Evolutionary conservation across 129 eudicot genomes (phyloP), one percentile per base, ranked within the genome.

Genomic region (Pulicaria dysenterica): DNA sequence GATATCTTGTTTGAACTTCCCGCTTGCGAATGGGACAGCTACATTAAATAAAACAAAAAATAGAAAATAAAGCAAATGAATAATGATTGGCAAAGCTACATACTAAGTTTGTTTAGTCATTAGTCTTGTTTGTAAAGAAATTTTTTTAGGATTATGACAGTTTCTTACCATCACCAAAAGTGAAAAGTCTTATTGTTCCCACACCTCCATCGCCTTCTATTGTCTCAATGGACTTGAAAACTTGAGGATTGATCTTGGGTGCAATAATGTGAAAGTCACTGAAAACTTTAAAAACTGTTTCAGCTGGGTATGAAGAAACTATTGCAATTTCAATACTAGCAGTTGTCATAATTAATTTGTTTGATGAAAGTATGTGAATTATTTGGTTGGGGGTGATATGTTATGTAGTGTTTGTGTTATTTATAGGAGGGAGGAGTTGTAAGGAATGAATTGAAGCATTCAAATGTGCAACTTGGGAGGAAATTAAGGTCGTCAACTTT

Each of bases 141-240:
- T 1, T 7, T 39, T 3, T 0, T 41, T 7, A 8, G 1, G 45
- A 8, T 4, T 9, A 31, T 58, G 8, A 8, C 8, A 3, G 5
- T 8, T 9, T 42, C 46, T 67, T 67, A 67, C 45, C 58, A n/a
- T 67, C 34, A 4, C 72, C 72, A 67, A 67, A 67, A 13, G 72
- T 67, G 58, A 67, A 67, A 34, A 67, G 45, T 17, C 72, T 67
- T 67, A 67, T 47, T 47, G 72, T 67, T 31, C 72, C 72, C 1
- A 31, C 58, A 67, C 72, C 72, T 34, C 72, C 72, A 31, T 67
- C 44, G 42, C 72, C 72, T 67, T 67, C 58, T 1, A 67, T 48
- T 34, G 72, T 67, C 45, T 67, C 45, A 16, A 67, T 67, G 7
- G 72, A 47, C 58, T 67, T 67, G 58, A 67, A 67, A 48, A 48